Percentiles rank a stretch among this genome's conserved stretches.
Evolutionary conservation across 192 early-diverging fungal species (phyloP).

Genomic region (Backusella parvicylindrica): DNA sequence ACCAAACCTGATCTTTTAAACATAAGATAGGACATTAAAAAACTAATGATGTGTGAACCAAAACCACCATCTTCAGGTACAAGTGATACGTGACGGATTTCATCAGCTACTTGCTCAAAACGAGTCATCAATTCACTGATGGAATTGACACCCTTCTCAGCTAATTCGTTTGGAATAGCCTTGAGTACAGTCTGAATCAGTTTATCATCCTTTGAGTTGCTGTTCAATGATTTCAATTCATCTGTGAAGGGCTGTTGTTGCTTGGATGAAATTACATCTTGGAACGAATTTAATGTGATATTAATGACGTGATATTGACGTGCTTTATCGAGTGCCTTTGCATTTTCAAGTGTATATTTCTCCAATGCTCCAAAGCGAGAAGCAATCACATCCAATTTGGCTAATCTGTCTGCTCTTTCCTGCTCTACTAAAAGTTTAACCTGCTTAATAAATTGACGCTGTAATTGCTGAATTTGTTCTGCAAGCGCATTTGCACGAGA

Average conservation of each 20-base stretch:
- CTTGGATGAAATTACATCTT: constrained; percentile 43
- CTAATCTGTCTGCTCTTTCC: constrained; percentile 84
- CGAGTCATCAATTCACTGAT: constrained; percentile 57
- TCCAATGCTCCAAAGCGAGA: constrained; percentile 71
- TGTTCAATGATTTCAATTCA: constrained; percentile 59
- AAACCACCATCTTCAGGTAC: constrained; percentile 83
- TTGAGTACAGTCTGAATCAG: constrained; percentile 57
- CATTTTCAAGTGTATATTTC: constrained; percentile 59
- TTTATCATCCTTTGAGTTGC: constrained; percentile 24
- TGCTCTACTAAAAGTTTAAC: constrained; percentile 76
- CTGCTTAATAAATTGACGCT: constrained; percentile 73
- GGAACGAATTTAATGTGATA: constrained; percentile 60
- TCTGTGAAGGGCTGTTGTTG: constrained; percentile 58
- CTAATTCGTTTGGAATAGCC: constrained; percentile 48
- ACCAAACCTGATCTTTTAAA: constrained; percentile 81
- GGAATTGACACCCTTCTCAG: constrained; percentile 58
- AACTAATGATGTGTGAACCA: constrained; percentile 70
- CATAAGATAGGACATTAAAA: constrained; percentile 66
- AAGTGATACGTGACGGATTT: constrained; percentile 73
- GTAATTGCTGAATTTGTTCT: constrained; percentile 61
- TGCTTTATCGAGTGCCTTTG: constrained; percentile 58
- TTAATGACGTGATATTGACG: constrained; percentile 56
- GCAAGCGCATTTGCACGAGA: constrained; percentile 54
- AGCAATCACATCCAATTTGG: constrained; percentile 75
- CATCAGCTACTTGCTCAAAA: constrained; percentile 62